phyloP scores from a whole-genome alignment of 306 rosid genomes.

The Cicer judaicum region DNA sequence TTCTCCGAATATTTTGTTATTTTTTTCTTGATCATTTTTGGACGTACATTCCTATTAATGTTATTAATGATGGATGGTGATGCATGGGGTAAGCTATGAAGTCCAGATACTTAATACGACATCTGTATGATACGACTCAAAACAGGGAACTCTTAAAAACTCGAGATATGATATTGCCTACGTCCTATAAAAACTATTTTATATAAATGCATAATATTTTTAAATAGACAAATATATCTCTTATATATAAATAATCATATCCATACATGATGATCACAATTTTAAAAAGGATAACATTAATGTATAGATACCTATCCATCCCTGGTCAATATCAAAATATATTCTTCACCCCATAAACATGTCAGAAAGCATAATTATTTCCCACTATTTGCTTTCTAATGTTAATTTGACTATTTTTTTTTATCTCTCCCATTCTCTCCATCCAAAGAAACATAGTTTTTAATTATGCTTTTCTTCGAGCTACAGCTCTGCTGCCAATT shows the following conservation, averaged over 20 bases:
- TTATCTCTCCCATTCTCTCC: neutral
- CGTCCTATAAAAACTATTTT: neutral
- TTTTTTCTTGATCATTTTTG: slow-evolving; percentile 4
- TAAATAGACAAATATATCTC: neutral
- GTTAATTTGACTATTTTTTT: neutral
- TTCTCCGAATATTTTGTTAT: slow-evolving; percentile 24
- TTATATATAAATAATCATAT: neutral
- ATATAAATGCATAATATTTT: neutral
- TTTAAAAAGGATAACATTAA: no score
- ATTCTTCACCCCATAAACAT: neutral
- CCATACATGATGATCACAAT: no score
- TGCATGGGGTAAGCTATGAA: slow-evolving; percentile 14
- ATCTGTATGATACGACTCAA: no score
- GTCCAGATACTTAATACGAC: neutral
- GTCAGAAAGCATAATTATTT: neutral
- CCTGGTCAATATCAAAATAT: neutral
- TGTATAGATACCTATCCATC: neutral
- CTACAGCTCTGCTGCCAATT: neutral
- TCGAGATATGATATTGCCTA: neutral
- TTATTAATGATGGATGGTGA: neutral
- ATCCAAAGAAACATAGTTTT: slow-evolving; percentile 11
- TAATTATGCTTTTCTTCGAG: neutral
- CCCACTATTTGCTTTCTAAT: neutral
- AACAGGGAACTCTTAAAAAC: neutral
- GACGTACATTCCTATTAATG: neutral